These are phyloP conservation scores for Populus tremula DNA, from an alignment of 345 rosid genomes.

Conservation along the genomic window DNA sequence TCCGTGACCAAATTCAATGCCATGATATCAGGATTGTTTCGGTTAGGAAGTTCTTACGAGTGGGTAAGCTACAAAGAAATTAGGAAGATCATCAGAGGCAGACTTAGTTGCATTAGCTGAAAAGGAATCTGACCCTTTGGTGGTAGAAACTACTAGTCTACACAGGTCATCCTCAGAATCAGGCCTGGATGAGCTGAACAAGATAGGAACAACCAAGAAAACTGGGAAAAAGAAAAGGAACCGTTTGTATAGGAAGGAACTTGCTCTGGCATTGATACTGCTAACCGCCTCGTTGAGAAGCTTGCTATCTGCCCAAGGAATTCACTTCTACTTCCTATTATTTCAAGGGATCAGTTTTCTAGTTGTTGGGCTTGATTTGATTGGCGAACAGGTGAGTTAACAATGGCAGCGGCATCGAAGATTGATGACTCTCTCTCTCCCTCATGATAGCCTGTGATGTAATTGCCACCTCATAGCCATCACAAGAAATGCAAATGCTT, in stretches of 20 bases:
- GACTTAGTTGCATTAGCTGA: conserved; percentile 72
- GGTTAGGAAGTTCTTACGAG: conserved; percentile 78
- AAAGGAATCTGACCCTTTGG: conserved; percentile 48
- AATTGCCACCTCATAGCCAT: neutral
- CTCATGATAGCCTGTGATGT: neutral
- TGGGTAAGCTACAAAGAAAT: conserved; percentile 90
- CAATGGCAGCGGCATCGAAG: too few relatives aligned
- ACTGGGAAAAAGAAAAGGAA: conserved; percentile 44
- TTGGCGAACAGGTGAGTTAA: conserved; percentile 84
- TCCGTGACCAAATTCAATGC: conserved; percentile 95
- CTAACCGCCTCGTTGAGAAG: conserved; percentile 71
- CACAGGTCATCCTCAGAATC: conserved; percentile 67
- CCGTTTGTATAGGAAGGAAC: conserved; percentile 67
- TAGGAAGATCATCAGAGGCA: conserved; percentile 89
- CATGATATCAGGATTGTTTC: conserved; percentile 86
- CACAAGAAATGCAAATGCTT: neutral
- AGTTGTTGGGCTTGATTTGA: conserved; percentile 83
- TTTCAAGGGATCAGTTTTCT: conserved; percentile 85
- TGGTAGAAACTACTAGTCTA: conserved; percentile 28
- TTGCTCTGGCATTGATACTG: conserved; percentile 63
- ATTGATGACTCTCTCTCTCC: neutral
- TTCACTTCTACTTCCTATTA: conserved; percentile 82
- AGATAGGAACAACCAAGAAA: conserved; percentile 50
- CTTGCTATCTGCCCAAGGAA: conserved; percentile 81
- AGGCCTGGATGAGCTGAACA: conserved; percentile 58